Evolutionary conservation across 179 eudicot genomes (phyloP), one percentile per base, ranked within the genome.

Genomic region (Pouteria campechiana): DNA sequence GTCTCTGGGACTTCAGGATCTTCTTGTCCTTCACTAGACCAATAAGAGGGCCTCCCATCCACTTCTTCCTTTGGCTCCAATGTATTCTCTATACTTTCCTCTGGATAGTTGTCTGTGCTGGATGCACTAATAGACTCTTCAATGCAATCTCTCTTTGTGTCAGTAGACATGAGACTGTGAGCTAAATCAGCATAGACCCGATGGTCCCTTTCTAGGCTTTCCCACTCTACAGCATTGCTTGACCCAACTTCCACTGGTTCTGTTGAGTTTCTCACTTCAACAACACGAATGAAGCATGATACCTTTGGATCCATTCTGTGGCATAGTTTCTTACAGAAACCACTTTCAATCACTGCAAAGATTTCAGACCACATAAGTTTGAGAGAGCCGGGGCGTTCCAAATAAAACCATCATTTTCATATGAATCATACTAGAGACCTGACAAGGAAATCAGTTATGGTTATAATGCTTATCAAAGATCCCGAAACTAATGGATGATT

Each of bases 21-120:
- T 29, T 25, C 53, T 25, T 44, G 33, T 6, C 85, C 86, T 57
- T 62, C 13, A 50, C 78, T 67, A 18, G 78, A 70, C 86, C 86
- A 78, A 50, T 74, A 78, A 1, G 72, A 67, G 27, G 65, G 50
- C 46, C 58, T 55, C 3, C 15, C 28, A 5, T 44, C 68, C 35
- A 60, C 44, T 8, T 67, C 37, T 39, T 58, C 72, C 21, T 46
- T 44, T 13, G 81, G 41, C 40, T 51, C 58, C 48, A 77, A 44
- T 14, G 80, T 73, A 56, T 69, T 57, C 20, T 40, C 32, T 37
- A 70, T 46, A 35, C 67, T 63, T 58, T 69, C 84, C 36, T 50
- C 55, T 1, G 77, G 75, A 48, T 49, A 58, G 23, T 61, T 63
- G 48, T 74, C 80, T 7, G 79, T 69, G 40, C 74, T 73, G 7